Percentiles rank a stretch among this genome's conserved stretches.
Conservation (phyloP, 306 rosid genomes). For the Casuarina glauca region DNA sequence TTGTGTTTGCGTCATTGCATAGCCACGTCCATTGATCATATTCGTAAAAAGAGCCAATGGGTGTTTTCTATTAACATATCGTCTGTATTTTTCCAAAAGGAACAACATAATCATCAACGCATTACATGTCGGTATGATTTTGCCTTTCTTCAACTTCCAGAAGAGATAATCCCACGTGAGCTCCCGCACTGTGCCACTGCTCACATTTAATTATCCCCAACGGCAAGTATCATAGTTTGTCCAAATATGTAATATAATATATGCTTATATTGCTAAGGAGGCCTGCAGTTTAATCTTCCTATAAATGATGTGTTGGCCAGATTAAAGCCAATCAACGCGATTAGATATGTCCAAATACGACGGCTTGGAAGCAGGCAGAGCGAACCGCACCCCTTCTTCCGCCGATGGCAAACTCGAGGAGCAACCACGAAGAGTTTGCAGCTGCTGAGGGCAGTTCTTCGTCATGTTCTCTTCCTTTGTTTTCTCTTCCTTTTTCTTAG, state of each 20-base stretch:
- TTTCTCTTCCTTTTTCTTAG: slow-evolving; percentile 14
- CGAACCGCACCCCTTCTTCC: slow-evolving; percentile 28
- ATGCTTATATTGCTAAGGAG: not conserved
- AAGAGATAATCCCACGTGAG: not conserved
- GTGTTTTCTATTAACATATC: not conserved
- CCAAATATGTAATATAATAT: not conserved
- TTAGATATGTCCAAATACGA: slow-evolving; percentile 12
- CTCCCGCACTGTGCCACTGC: not conserved
- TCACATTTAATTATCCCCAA: not conserved
- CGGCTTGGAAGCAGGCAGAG: slow-evolving; percentile 5
- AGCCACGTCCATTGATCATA: not conserved
- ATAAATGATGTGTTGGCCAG: not conserved
- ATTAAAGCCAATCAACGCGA: slow-evolving; percentile 3
- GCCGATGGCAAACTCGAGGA: slow-evolving; percentile 9
- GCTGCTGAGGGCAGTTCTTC: not conserved
- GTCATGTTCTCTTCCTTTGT: not conserved
- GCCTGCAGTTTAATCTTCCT: not conserved
- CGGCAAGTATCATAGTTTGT: not conserved
- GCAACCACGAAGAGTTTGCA: not conserved
- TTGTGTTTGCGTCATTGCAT: not conserved
- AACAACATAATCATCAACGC: not conserved
- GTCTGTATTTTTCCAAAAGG: not conserved
- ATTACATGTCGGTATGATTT: not conserved
- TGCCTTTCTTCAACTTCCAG: not conserved
- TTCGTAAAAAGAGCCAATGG: not conserved